phyloP scores from a whole-genome alignment of 2,329 filamentous ascomycete species.

The Colletotrichum truncatum region DNA sequence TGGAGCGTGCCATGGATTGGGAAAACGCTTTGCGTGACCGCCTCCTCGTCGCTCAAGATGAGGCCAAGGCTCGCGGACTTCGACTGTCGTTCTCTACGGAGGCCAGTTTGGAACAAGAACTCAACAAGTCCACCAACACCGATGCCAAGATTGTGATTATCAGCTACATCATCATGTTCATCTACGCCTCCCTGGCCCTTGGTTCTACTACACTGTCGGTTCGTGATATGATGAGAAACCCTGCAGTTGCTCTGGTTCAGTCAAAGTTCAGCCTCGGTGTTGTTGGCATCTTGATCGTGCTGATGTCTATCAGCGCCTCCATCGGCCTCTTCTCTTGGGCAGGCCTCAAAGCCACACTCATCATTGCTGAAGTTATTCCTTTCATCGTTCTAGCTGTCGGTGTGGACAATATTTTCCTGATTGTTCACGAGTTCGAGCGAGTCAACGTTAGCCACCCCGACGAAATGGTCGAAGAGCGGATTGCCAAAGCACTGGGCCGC shows the following conservation, averaged over 20 bases:
- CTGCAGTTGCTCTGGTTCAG: conserved; percentile 86
- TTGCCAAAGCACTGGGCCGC: conserved; percentile 88
- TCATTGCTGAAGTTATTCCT: conserved; percentile 98
- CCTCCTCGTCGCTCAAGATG: conserved; percentile 79
- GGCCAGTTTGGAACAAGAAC: conserved; percentile 91
- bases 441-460: conserved; percentile 94
- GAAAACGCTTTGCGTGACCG: conserved; percentile 80
- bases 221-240: conserved; percentile 81
- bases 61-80: conserved; percentile 81
- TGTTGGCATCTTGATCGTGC: conserved; percentile 90
- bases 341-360: conserved; percentile 93
- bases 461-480: conserved; percentile 83
- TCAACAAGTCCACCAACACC: conserved; percentile 98
- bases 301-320: conserved; percentile 97
- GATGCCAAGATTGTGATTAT: conserved; percentile 96
- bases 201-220: conserved; percentile 87
- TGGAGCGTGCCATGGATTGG: conserved; percentile 86
- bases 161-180: conserved; percentile 98
- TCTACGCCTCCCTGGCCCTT: conserved; percentile 93
- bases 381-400: conserved; percentile 97
- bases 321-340: conserved; percentile 94
- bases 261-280: conserved; percentile 98
- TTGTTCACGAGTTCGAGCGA: conserved; percentile 97
- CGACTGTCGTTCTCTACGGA: conserved; percentile 95
- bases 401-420: conserved; percentile 98